Conservation (phyloP, 2,329 filamentous ascomycete species). For the Teratosphaeria gauchensis region DNA sequence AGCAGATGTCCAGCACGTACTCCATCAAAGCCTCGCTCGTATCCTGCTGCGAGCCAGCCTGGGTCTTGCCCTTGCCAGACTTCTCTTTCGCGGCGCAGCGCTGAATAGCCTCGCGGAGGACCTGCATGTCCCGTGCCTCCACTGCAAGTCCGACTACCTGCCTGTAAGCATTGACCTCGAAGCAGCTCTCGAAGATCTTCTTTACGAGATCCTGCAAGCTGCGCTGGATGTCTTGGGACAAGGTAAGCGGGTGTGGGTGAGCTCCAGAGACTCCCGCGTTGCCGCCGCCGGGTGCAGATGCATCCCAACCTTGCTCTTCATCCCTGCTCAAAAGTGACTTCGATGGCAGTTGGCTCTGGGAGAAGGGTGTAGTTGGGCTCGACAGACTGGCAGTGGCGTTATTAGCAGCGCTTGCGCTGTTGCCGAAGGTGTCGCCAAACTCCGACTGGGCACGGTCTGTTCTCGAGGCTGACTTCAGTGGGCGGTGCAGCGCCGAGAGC, state of each 20-base stretch:
- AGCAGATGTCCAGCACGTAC: slow-evolving; percentile 89
- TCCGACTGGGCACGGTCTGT: slow-evolving; percentile 50
- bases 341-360: slow-evolving; percentile 81
- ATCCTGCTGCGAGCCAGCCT: slow-evolving; percentile 41
- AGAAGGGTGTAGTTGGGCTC: slow-evolving; percentile 90
- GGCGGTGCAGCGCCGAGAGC: slow-evolving; percentile 54
- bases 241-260: slow-evolving; percentile 52
- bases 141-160: slow-evolving; percentile 96
- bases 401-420: slow-evolving; percentile 54
- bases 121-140: slow-evolving; percentile 83
- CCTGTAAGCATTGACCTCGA: slow-evolving; percentile 75
- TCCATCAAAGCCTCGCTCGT: slow-evolving; percentile 86
- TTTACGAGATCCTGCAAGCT: slow-evolving; percentile 78
- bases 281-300: slow-evolving; percentile 45
- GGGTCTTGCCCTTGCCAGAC: slow-evolving; percentile 44
- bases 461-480: slow-evolving; percentile 39
- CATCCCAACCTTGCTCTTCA: slow-evolving; percentile 47
- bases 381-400: slow-evolving; percentile 55
- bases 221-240: slow-evolving; percentile 64
- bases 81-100: slow-evolving; percentile 82
- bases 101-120: slow-evolving; percentile 77
- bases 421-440: slow-evolving; percentile 63
- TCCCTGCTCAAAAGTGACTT: slow-evolving; percentile 89
- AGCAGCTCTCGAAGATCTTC: slow-evolving; percentile 82
- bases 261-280: slow-evolving; percentile 45